Conservation (phyloP, 2,329 filamentous ascomycete genomes). For the Fusarium graminum region DNA sequence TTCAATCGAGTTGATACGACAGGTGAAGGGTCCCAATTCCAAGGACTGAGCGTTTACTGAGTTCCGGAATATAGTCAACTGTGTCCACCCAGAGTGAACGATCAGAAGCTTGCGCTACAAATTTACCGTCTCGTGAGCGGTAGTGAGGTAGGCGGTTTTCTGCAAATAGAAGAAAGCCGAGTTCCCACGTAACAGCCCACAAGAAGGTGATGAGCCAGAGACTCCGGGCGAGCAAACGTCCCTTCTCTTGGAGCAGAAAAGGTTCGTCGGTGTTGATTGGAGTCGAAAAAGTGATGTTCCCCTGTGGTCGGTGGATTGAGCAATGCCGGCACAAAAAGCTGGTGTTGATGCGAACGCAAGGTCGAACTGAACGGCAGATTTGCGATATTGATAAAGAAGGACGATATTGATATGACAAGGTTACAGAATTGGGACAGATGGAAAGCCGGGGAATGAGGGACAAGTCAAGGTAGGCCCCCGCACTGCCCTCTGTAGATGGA, state of each 20-base stretch:
- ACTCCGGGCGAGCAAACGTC: conserved; percentile 15
- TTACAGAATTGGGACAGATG: conserved; percentile 44
- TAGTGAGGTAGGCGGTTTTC: conserved; percentile 15
- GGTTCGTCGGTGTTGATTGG: conserved; percentile 12
- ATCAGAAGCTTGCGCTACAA: conserved; percentile 4
- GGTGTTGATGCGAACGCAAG: conserved; percentile 13
- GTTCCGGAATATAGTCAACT: conserved; percentile 8
- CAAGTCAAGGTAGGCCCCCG: conserved; percentile 42
- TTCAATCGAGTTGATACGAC: conserved; percentile 9
- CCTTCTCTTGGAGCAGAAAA: conserved; percentile 16
- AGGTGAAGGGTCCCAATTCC: background rate
- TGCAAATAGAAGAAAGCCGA: conserved; percentile 16
- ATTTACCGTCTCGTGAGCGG: conserved; percentile 9
- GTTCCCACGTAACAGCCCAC: conserved; percentile 13
- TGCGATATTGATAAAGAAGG: conserved; percentile 37
- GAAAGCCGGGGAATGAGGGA: conserved; percentile 42
- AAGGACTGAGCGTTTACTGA: conserved; percentile 4
- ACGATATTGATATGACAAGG: conserved; percentile 41
- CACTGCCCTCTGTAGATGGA: conserved; percentile 35
- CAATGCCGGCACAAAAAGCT: conserved; percentile 10
- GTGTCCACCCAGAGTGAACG: conserved; percentile 4
- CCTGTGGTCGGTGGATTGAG: conserved; percentile 15
- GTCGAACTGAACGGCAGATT: conserved; percentile 27
- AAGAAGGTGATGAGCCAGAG: conserved; percentile 25
- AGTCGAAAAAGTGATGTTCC: conserved; percentile 8